Percentiles rank a stretch among this genome's conserved stretches.
These are phyloP conservation scores for Echium plantagineum DNA, from an alignment of 257 asterid genomes.

Conservation along the genomic window DNA sequence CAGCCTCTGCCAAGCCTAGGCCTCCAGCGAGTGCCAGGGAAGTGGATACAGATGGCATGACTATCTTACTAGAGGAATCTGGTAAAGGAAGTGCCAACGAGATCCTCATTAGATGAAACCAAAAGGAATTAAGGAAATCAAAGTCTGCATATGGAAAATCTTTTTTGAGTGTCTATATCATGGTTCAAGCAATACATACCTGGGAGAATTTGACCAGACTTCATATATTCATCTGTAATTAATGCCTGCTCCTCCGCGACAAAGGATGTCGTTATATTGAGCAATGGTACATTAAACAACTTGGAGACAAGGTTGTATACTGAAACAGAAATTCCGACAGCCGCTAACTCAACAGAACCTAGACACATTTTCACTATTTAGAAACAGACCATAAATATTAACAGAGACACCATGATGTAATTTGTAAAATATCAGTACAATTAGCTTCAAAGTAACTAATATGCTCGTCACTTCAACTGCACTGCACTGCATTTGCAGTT, in stretches of 20 bases:
- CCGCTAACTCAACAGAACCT: constrained; percentile 95
- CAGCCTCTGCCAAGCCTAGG: constrained; percentile 75
- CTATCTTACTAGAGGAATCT: constrained; percentile 37
- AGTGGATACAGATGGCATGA: constrained; percentile 84
- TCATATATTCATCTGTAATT: constrained; percentile 23
- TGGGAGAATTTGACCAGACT: constrained; percentile 14
- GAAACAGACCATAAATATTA: constrained; percentile 3
- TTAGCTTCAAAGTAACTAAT: too few relatives aligned
- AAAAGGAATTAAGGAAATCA: not conserved
- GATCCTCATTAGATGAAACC: constrained; percentile 5
- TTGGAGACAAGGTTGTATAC: constrained; percentile 78
- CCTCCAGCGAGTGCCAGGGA: constrained; percentile 70
- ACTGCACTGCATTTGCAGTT: too few relatives aligned
- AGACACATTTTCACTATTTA: constrained; percentile 13
- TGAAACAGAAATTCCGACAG: constrained; percentile 90
- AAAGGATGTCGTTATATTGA: constrained; percentile 84
- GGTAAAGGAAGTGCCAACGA: constrained; percentile 5
- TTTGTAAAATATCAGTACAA: too few relatives aligned
- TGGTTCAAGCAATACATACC: constrained; percentile 19
- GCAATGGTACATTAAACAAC: constrained; percentile 89
- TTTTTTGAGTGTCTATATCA: not conserved
- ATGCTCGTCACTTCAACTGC: too few relatives aligned
- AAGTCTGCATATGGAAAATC: not conserved
- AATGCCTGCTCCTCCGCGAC: constrained; percentile 97
- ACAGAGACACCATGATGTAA: too few relatives aligned